A percentile compares a stretch with the other conserved stretches of the same genome.
These are phyloP conservation scores for Sporothrix euskadiensis DNA, from an alignment of 2,329 filamentous ascomycete genomes.

Conservation along the genomic window DNA sequence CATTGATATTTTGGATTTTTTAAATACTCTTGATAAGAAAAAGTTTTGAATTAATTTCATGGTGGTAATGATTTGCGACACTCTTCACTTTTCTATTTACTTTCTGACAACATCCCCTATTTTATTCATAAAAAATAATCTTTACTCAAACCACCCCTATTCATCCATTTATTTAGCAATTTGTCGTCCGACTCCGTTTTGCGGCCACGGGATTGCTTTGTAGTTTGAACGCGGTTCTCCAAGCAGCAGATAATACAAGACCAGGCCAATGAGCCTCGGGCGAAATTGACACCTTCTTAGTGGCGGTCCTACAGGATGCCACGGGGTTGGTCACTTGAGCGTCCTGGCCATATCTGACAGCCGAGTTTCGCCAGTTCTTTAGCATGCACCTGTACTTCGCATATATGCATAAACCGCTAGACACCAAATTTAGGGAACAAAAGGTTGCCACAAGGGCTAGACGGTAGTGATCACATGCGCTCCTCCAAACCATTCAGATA, in stretches of 20 bases:
- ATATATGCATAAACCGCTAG: not conserved
- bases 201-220: not conserved
- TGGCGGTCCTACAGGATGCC: not conserved
- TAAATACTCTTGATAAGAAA: no score
- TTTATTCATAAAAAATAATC: not conserved
- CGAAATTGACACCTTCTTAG: not conserved
- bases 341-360: not conserved
- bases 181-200: not conserved
- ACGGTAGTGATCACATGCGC: constrained; percentile 18
- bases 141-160: not conserved
- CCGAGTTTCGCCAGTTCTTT: not conserved
- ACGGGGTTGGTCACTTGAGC: not conserved
- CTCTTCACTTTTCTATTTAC: not conserved
- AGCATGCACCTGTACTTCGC: not conserved
- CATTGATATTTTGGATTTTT: no score
- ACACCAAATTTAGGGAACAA: not conserved
- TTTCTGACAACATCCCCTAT: not conserved
- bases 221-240: not conserved
- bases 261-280: constrained; percentile 21
- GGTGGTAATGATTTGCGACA: not conserved
- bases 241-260: not conserved
- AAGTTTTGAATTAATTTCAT: no score
- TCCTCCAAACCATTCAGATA: not conserved
- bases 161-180: not conserved
- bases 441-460: not conserved